phyloP scores from a whole-genome alignment of 2,329 filamentous ascomycete species.

The Myriosclerotinia scirpicola region DNA sequence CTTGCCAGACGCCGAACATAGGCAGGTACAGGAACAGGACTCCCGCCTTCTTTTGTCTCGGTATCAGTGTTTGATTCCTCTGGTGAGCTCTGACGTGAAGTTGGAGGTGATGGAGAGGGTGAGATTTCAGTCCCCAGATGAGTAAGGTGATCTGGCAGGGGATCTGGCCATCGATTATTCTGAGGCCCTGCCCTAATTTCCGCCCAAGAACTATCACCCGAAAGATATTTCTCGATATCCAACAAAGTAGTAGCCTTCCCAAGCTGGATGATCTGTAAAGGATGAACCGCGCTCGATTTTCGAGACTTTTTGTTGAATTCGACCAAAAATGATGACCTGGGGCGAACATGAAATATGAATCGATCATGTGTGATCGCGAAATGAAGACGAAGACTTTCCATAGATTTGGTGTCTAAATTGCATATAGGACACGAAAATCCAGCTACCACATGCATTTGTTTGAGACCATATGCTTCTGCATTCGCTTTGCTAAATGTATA shows the following conservation, averaged over 20 bases:
- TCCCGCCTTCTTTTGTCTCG: constrained; percentile 23
- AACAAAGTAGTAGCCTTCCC: constrained; percentile 47
- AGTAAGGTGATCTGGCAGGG: constrained; percentile 26
- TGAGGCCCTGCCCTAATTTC: constrained; percentile 46
- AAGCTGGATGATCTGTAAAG: constrained; percentile 47
- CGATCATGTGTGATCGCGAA: constrained; percentile 32
- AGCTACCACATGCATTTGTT: constrained; percentile 29
- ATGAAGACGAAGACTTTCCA: constrained; percentile 35
- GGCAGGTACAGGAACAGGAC: neutral
- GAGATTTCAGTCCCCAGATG: constrained; percentile 29
- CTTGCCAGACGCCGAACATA: neutral
- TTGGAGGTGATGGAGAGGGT: constrained; percentile 33
- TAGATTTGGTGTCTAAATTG: constrained; percentile 20
- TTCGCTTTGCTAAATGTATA: constrained; percentile 35
- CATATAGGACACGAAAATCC: constrained; percentile 37
- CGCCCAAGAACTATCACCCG: constrained; percentile 50
- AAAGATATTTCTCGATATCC: constrained; percentile 47
- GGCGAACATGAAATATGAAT: constrained; percentile 35
- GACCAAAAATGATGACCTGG: constrained; percentile 48
- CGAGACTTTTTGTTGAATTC: constrained; percentile 29
- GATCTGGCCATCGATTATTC: constrained; percentile 36
- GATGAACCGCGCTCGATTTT: constrained; percentile 36
- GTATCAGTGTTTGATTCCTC: constrained; percentile 32
- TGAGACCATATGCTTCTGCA: constrained; percentile 29
- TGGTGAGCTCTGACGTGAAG: constrained; percentile 36